Percentiles rank a stretch among this genome's conserved stretches.
Evolutionary conservation across 1,284 basidiomycete species (phyloP).

Genomic region (Ganoderma sinense): DNA sequence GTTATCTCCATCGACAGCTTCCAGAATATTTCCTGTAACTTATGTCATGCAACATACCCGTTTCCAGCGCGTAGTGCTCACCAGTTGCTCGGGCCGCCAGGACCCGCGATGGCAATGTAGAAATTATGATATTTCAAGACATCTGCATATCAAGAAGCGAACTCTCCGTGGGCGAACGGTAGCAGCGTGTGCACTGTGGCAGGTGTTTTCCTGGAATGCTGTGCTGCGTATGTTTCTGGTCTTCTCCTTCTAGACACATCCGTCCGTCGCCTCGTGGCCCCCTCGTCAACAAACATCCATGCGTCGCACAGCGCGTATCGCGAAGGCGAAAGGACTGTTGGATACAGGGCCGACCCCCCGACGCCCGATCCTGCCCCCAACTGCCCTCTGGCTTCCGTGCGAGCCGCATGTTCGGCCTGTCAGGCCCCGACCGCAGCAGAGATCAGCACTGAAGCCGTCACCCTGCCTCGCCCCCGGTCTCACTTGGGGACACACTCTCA

Average conservation of each 20-base stretch:
- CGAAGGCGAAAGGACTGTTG: not conserved
- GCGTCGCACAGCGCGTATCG: not conserved
- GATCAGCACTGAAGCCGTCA: conserved; percentile 6
- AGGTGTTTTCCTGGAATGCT: conserved; percentile 4
- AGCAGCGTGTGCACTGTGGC: conserved; percentile 6
- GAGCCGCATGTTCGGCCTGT: not conserved
- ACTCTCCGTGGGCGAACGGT: conserved; percentile 2
- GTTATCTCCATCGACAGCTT: conserved; percentile 47
- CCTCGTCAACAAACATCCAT: not conserved
- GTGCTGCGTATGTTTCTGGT: not conserved
- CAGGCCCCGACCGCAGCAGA: not conserved
- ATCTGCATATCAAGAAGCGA: conserved; percentile 13
- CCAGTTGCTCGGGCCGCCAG: not conserved
- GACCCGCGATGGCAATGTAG: not conserved
- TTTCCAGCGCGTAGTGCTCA: conserved; percentile 17
- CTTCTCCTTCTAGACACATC: not conserved
- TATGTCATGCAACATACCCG: conserved; percentile 30
- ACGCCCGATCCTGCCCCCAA: conserved; percentile 1
- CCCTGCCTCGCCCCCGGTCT: not conserved
- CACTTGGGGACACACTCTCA: not conserved
- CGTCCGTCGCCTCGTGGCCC: not conserved
- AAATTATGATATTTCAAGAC: not conserved
- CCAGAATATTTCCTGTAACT: conserved; percentile 76
- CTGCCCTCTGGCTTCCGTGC: not conserved
- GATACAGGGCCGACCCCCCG: not conserved